Evolutionary conservation across 257 asterid genomes (phyloP).

Genomic region (Linderniella brevidens): DNA sequence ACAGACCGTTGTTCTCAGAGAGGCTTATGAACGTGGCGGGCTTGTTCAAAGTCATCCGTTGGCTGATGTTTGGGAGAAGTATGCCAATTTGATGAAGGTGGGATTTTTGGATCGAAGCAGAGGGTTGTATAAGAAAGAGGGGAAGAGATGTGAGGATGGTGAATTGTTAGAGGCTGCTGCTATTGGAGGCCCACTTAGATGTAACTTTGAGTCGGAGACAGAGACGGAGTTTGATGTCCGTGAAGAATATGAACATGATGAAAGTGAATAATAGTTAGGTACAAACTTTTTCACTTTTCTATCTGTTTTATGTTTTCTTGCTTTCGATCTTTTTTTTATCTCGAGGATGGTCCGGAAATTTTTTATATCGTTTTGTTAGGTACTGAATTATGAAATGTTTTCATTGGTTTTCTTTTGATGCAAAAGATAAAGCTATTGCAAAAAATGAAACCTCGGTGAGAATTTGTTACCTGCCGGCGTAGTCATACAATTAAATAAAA

Average conservation of each 20-base stretch:
- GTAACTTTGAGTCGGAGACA: slow-evolving; percentile 29
- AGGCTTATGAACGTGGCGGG: slow-evolving; percentile 50
- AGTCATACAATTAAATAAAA: neutral
- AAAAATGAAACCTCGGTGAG: neutral
- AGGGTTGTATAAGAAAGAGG: slow-evolving; percentile 41
- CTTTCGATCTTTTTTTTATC: too few relatives aligned
- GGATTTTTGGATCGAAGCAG: slow-evolving; percentile 61
- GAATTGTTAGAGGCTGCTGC: slow-evolving; percentile 9
- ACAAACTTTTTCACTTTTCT: neutral
- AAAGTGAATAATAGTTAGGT: neutral
- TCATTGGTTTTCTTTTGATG: too few relatives aligned
- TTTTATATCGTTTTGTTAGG: too few relatives aligned
- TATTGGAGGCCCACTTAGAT: slow-evolving; percentile 7
- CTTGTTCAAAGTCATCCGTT: slow-evolving; percentile 61
- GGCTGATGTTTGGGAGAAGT: slow-evolving; percentile 40
- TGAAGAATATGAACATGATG: slow-evolving; percentile 39
- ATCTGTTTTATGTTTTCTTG: neutral
- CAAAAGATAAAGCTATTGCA: too few relatives aligned
- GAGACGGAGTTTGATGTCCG: slow-evolving; percentile 27
- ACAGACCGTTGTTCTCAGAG: slow-evolving; percentile 75
- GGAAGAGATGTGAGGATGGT: slow-evolving; percentile 12
- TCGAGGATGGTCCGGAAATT: too few relatives aligned
- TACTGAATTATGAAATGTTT: too few relatives aligned
- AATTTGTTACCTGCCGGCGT: neutral
- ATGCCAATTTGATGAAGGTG: slow-evolving; percentile 43